Conservation (phyloP, 768 basidiomycete species). For the Calvatia gigantea region DNA sequence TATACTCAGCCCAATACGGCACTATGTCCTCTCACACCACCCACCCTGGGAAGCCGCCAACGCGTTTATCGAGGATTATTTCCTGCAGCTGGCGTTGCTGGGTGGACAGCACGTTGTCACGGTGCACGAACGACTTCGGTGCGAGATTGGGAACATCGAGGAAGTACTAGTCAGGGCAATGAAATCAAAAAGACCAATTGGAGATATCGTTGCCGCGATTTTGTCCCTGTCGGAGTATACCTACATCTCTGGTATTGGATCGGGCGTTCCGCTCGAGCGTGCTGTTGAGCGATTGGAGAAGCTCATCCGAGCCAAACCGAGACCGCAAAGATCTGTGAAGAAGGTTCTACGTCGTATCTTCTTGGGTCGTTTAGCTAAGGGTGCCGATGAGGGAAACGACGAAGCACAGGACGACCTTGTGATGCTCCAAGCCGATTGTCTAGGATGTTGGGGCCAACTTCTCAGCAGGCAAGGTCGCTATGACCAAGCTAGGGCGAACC, state of each 20-base stretch:
- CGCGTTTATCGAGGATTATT: constrained; percentile 21
- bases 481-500: constrained; percentile 20
- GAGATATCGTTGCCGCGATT: constrained; percentile 17
- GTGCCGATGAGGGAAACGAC: not conserved
- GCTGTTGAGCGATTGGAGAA: constrained; percentile 18
- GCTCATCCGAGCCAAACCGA: not conserved
- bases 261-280: constrained; percentile 16
- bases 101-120: constrained; percentile 11
- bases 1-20: constrained; percentile 26
- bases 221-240: constrained; percentile 23
- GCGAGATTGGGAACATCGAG: constrained; percentile 24
- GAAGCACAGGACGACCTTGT: not conserved
- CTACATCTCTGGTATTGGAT: constrained; percentile 21
- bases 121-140: constrained; percentile 15
- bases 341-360: not conserved
- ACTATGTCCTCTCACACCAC: constrained; percentile 20
- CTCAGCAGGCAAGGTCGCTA: constrained; percentile 19
- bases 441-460: constrained; percentile 26
- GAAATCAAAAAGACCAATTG: constrained; percentile 12
- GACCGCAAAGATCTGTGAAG: constrained; percentile 1
- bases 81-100: constrained; percentile 18
- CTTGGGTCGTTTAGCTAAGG: constrained; percentile 1
- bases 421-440: constrained; percentile 22
- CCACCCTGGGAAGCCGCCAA: constrained; percentile 18
- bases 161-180: constrained; percentile 20